These are phyloP conservation scores for Lophiotrema nucula DNA, from an alignment of 495 filamentous ascomycete genomes.

Conservation along the genomic window DNA sequence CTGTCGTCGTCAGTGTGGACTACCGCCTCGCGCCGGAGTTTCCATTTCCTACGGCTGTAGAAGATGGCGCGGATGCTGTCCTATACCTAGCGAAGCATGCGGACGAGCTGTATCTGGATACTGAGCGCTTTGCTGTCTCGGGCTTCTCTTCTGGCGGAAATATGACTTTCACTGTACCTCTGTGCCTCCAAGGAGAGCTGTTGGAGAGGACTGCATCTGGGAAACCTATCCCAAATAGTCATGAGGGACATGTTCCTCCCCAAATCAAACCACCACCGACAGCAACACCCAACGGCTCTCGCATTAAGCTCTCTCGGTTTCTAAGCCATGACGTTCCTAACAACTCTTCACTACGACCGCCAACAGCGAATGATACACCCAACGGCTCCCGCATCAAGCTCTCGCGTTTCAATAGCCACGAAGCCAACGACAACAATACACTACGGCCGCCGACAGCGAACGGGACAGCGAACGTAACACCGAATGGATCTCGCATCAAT, in stretches of 20 bases:
- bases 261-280: background rate
- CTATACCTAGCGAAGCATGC: constrained; percentile 44
- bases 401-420: no score
- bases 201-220: constrained; percentile 28
- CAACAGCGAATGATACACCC: no score
- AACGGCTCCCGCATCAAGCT: no score
- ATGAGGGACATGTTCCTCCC: constrained; percentile 8
- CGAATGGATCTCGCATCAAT: constrained; percentile 16
- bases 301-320: constrained; percentile 12
- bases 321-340: no score
- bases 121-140: constrained; percentile 65
- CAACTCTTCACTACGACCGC: no score
- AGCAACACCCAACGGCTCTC: constrained; percentile 18
- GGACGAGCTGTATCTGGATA: constrained; percentile 53
- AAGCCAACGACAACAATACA: no score
- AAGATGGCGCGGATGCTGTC: constrained; percentile 47
- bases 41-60: constrained; percentile 48
- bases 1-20: constrained; percentile 45
- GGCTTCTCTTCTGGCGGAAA: constrained; percentile 92
- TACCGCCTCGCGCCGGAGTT: constrained; percentile 45
- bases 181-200: constrained; percentile 57
- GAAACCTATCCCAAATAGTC: constrained; percentile 3
- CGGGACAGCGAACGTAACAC: constrained; percentile 1
- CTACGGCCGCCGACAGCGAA: no score
- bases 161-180: constrained; percentile 74